A percentile compares a stretch with the other conserved stretches of the same genome.
These are phyloP conservation scores for Sclerotinia borealis DNA, from an alignment of 2,329 filamentous ascomycete genomes.

Conservation along the genomic window DNA sequence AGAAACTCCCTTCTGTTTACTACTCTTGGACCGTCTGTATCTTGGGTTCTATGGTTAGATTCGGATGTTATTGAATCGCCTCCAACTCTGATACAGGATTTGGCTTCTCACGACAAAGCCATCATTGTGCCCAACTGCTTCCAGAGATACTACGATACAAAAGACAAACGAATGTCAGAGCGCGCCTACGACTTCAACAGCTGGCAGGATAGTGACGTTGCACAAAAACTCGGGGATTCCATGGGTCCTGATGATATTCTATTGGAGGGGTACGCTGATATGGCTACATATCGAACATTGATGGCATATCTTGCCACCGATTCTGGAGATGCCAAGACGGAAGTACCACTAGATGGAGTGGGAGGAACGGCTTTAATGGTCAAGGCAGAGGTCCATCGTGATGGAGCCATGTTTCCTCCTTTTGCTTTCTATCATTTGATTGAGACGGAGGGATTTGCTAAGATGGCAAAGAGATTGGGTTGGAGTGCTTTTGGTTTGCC, in stretches of 20 bases:
- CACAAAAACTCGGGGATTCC: slow-evolving; percentile 64
- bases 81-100: slow-evolving; percentile 77
- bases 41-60: slow-evolving; percentile 97
- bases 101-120: slow-evolving; percentile 81
- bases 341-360: slow-evolving; percentile 82
- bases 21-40: slow-evolving; percentile 81
- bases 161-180: slow-evolving; percentile 64
- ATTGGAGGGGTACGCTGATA: slow-evolving; percentile 85
- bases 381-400: slow-evolving; percentile 92
- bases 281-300: slow-evolving; percentile 83
- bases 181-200: slow-evolving; percentile 96
- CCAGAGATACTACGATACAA: slow-evolving; percentile 70
- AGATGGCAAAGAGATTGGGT: slow-evolving; percentile 86
- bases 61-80: slow-evolving; percentile 88
- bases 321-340: slow-evolving; percentile 49
- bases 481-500: slow-evolving; percentile 85
- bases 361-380: slow-evolving; percentile 89
- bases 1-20: slow-evolving; percentile 94
- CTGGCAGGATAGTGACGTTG: slow-evolving; percentile 85
- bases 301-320: slow-evolving; percentile 76
- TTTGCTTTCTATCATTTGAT: slow-evolving; percentile 96
- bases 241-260: slow-evolving; percentile 92
- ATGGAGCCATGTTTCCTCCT: slow-evolving; percentile 96
- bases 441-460: slow-evolving; percentile 96
- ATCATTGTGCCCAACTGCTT: slow-evolving; percentile 94